Base-by-base conservation (phyloP, 257 asterid genomes). In the Paulownia fortunei region DNA sequence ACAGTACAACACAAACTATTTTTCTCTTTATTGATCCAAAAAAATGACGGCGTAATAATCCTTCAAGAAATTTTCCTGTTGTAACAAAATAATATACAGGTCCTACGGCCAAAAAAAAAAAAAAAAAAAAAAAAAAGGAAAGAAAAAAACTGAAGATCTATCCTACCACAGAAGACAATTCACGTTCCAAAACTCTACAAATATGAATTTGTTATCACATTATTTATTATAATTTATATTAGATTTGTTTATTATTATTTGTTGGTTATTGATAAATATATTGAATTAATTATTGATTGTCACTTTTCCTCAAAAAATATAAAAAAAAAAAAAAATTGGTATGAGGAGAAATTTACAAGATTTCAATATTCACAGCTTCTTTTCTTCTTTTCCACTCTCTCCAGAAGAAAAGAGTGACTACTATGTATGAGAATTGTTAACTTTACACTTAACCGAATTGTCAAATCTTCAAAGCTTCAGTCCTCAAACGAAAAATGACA, bases 291-390 rank as follows among this genome's bases (percentile, higher is more conserved):
- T 42, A 67, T 67, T 19, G 41, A 41, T 23, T 23, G 19, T 18
- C 11, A 4, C 9, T 39, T 39, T 6, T 1, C 46, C 5, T 4
- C 5, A 39, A 39, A 10, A 39, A 39, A 39, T 10, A 6, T 7
- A 42, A 42, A 39, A 67, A 67, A 52, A 67, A 67, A 44, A 69
- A 69, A 39, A 39, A 39, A 63, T 11, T 44, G 49, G 51, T 9
- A 47, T 8, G 65, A 44, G 52, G 74, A 72, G 47, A 72, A 64
- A 64, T 62, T 60, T 15, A 56, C 73, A 34, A 55, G 63, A 63
- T 66, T 58, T 41, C 49, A 55, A 39, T 39, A 67, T 42, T 30
- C 77, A 70, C 79, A 76, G 15, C 24, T 44, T 26, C 11, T 63
- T 15, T 3, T 26, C 49, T 6, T 70, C 36, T 54, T 42, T 36